Evolutionary conservation across 2,329 filamentous ascomycete genomes (phyloP), one percentile per base, ranked within the genome.

Genomic region (Calonectria pteridis): DNA sequence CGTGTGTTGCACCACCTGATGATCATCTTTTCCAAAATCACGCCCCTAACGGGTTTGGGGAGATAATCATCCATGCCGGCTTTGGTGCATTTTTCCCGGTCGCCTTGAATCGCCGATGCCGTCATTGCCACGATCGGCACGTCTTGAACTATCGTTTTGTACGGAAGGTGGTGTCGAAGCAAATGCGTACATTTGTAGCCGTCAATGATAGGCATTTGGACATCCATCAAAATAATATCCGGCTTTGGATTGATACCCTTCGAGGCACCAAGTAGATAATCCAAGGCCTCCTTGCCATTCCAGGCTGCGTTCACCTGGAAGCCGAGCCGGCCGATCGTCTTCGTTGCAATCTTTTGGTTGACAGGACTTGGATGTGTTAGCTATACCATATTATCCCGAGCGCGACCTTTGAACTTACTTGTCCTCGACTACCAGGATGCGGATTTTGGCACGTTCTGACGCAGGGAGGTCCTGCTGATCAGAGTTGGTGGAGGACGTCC

Each of bases 91-190:
- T 94, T 95, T 81, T 95, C 93, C 63, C 89, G 88, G 79, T 95
- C 94, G 6, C 94, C 94, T 80, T 94, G 93, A 50, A 95, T 95
- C 0, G 94, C 94, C 5, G 92, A 94, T 6, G 93, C 94, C 0
- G 94, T 95, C 93, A 95, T 94, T n/a, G 94, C 94, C 46, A 95
- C 92, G 65, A 95, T 94, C 0, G 93, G 93, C 6, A 94, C 92
- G 53, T 92, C 87, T 69, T 88, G 87, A 5, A 91, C 86, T 67
- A 90, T 88, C 2, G 85, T 79, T 50, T 89, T 91, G 83, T 94
- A 95, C 0, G 93, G 92, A 2, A 88, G 81, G 76, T 94, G 91
- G 69, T 93, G 92, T 20, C 94, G 89, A 58, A 96, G 88, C 26
- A 93, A 88, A 77, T 95, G 93, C 0, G 94, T 96, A 51, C 94